phyloP scores from a whole-genome alignment of 2,329 filamentous ascomycete species.

The Achaetomium macrosporum region DNA sequence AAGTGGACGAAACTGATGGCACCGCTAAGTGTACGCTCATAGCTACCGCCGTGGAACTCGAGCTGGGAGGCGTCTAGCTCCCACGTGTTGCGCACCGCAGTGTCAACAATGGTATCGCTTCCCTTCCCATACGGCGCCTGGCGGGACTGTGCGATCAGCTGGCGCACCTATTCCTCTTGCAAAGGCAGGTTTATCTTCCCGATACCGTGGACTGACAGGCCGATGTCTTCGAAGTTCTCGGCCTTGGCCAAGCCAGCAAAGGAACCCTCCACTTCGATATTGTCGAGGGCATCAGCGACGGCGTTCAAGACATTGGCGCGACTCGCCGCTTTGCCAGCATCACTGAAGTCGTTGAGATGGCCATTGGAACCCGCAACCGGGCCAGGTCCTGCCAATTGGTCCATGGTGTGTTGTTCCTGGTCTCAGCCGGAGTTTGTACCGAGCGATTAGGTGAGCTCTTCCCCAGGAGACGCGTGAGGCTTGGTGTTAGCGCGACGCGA shows the following conservation, averaged over 20 bases:
- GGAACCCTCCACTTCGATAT: background rate
- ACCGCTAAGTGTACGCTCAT: conserved; percentile 16
- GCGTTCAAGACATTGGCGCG: background rate
- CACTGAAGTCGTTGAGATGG: too few relatives aligned
- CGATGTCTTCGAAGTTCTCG: background rate
- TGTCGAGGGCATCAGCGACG: background rate
- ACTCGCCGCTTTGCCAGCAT: background rate
- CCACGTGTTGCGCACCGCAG: conserved; percentile 37
- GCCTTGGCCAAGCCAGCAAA: background rate
- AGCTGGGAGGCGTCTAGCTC: conserved; percentile 38
- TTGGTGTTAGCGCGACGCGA: too few relatives aligned
- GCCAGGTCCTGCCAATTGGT: too few relatives aligned
- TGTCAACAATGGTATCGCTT: conserved; percentile 36
- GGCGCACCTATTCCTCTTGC: conserved; percentile 20
- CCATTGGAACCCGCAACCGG: too few relatives aligned
- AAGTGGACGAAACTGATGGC: conserved; percentile 23
- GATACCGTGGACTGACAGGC: conserved; percentile 11
- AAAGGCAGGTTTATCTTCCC: conserved; percentile 26
- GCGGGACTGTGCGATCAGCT: conserved; percentile 26
- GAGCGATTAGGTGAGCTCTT: too few relatives aligned
- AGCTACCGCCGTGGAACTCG: conserved; percentile 34
- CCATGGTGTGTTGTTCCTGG: too few relatives aligned
- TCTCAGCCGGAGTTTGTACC: too few relatives aligned
- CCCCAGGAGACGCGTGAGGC: too few relatives aligned
- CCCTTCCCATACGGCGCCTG: conserved; percentile 36